These are phyloP conservation scores for Boletus sp. DNA, from an alignment of 768 basidiomycete species.

Conservation along the genomic window DNA sequence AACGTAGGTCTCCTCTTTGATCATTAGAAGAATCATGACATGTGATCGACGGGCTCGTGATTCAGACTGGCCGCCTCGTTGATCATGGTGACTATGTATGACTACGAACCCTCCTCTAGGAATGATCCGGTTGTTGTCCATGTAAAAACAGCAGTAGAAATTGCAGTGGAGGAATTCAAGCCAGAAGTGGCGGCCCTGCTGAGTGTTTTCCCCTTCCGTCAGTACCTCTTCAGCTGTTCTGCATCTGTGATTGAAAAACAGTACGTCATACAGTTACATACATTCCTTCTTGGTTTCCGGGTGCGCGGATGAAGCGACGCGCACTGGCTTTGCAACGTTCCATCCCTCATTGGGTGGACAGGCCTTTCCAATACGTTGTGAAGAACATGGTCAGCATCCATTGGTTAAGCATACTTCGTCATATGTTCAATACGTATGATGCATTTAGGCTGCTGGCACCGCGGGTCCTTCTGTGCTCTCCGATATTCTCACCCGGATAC, in stretches of 20 bases:
- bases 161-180: slow-evolving; percentile 1
- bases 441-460: slow-evolving; percentile 8
- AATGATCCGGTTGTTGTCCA: slow-evolving; percentile 10
- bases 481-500: slow-evolving; percentile 3
- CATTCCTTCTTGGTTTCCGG: slow-evolving; percentile 12
- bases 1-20: slow-evolving; percentile 2
- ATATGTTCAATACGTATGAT: not conserved
- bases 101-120: not conserved
- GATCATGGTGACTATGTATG: slow-evolving; percentile 13
- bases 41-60: not conserved
- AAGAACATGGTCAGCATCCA: slow-evolving; percentile 6
- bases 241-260: not conserved
- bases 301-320: slow-evolving; percentile 2
- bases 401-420: not conserved
- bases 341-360: not conserved
- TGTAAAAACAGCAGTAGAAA: slow-evolving; percentile 11
- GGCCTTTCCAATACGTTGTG: slow-evolving; percentile 11
- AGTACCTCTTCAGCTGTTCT: not conserved
- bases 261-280: not conserved
- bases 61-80: slow-evolving; percentile 8
- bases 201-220: slow-evolving; percentile 4
- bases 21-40: not conserved
- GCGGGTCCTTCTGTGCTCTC: slow-evolving; percentile 11
- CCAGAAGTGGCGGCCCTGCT: slow-evolving; percentile 9
- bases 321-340: slow-evolving; percentile 2